Conservation (phyloP, 2,329 filamentous ascomycete species). For the Amesomyces nigricolor region DNA sequence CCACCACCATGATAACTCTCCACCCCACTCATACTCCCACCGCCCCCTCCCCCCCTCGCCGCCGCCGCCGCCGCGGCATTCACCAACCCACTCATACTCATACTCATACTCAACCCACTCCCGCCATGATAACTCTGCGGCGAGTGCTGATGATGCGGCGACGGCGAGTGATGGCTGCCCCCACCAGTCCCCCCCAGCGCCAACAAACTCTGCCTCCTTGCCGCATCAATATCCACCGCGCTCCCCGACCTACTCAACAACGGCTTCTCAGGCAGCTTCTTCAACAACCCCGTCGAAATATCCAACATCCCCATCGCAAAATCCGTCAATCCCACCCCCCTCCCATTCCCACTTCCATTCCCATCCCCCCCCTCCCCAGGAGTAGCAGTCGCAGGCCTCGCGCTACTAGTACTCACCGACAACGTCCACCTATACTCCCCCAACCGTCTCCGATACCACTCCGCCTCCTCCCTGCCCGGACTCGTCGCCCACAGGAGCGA, state of each 20-base stretch:
- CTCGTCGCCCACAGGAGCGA: slow-evolving; percentile 85
- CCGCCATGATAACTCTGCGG: slow-evolving; percentile 3
- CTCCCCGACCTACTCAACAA: slow-evolving; percentile 53
- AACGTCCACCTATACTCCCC: slow-evolving; percentile 94
- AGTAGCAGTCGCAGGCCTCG: slow-evolving; percentile 48
- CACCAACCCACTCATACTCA: slow-evolving; percentile 12
- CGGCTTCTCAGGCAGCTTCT: slow-evolving; percentile 66
- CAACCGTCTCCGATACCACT: slow-evolving; percentile 81
- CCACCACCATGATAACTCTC: slow-evolving; percentile 29
- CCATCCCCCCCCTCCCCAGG: no score
- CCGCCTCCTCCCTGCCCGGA: slow-evolving; percentile 79
- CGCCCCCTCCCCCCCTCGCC: slow-evolving; percentile 15
- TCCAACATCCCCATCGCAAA: slow-evolving; percentile 77
- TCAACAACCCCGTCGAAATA: slow-evolving; percentile 62
- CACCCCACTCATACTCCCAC: slow-evolving; percentile 31
- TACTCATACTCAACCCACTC: slow-evolving; percentile 31
- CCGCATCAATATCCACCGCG: slow-evolving; percentile 41
- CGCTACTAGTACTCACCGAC: slow-evolving; percentile 76
- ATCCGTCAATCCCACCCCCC: slow-evolving; percentile 52
- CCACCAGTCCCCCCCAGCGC: slow-evolving; percentile 29
- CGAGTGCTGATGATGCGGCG: no score
- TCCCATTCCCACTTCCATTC: slow-evolving; percentile 32
- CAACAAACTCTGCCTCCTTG: slow-evolving; percentile 35
- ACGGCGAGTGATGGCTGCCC: slow-evolving; percentile 13
- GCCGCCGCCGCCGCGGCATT: slow-evolving; percentile 10